Base-by-base conservation (phyloP, 1,139 yeast genomes). In the Hemisphaericaspora xylanilytica region DNA sequence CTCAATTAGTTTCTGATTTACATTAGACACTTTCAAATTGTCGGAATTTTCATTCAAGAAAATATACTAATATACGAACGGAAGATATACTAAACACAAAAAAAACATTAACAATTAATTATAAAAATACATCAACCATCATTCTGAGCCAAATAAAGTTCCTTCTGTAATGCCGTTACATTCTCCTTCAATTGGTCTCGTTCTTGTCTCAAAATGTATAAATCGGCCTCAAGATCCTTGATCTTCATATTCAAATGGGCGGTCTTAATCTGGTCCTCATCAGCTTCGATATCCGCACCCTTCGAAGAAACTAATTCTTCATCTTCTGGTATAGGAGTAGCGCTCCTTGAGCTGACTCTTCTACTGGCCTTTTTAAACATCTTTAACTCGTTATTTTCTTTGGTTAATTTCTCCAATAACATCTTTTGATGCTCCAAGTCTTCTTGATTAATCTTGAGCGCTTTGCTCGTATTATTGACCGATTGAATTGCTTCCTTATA, bases 211-310 rank as follows among this genome's bases (percentile, higher is more conserved):
- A 84, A 72, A 45, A 88, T 84, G 51, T 76, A 85, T 52, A 88
- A 68, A 56, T 87, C 95, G 2, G 96, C 95, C 52, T 87, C 86
- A 52, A 88, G 67, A 52, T 88, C 96, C 52, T 85, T 81, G 33
- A 88, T 73, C 59, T 83, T 86, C 68, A 87, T 71, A 49, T 82
- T 85, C 54, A 75, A 83, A 50, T 85, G 90, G 29, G 87, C 87
- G 48, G 73, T 77, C 35, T 70, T 67, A 41, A 79, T 70, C 38
- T 69, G 76, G 36, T 63, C 69, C 24, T 67, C 73, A n/a, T 73
- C 77, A 27, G 74, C 76, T 20, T 63, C 73, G 22, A 53, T 60
- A 17, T 48, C 62, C 27, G 53, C 60, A 25, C 36, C 42, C 11
- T 13, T 10, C 2, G 43, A 40, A 16, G 46, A 38, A 32, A 39